Conservation (phyloP, 2,329 filamentous ascomycete species). For the Fonsecaea nubica region DNA sequence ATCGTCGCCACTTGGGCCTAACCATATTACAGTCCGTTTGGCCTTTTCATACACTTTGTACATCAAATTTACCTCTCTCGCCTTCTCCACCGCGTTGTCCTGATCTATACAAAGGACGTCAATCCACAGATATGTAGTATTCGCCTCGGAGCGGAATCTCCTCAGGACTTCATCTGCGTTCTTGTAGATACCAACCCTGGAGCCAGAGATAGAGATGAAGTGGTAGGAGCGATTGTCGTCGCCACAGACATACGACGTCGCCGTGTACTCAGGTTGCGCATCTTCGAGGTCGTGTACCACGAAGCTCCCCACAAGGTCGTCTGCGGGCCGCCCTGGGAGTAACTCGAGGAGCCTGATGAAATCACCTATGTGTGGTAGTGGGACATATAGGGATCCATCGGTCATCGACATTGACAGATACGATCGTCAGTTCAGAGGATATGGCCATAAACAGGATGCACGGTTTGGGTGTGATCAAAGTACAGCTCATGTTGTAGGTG, state of each 20-base stretch:
- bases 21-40: conserved; percentile 24
- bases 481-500: not conserved
- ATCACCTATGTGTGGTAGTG: conserved; percentile 20
- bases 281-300: conserved; percentile 23
- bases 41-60: conserved; percentile 27
- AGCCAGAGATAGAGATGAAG: conserved; percentile 12
- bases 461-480: not conserved
- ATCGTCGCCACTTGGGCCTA: conserved; percentile 15
- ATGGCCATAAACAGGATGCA: not conserved
- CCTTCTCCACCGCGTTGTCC: conserved; percentile 24
- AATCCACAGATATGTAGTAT: conserved; percentile 24
- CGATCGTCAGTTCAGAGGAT: not conserved
- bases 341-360: conserved; percentile 22
- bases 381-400: conserved; percentile 12
- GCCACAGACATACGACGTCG: conserved; percentile 28
- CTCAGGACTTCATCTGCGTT: conserved; percentile 26
- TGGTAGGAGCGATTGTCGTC: conserved; percentile 17
- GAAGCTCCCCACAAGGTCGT: conserved; percentile 17
- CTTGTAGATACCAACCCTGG: conserved; percentile 27
- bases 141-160: conserved; percentile 14
- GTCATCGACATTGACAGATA: not conserved
- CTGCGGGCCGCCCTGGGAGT: conserved; percentile 9
- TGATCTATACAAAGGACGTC: conserved; percentile 26
- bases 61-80: conserved; percentile 19
- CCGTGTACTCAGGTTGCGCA: conserved; percentile 19